phyloP scores from a whole-genome alignment of 371 early-diverging fungal genomes.

The Lichtheimia corymbifera region DNA sequence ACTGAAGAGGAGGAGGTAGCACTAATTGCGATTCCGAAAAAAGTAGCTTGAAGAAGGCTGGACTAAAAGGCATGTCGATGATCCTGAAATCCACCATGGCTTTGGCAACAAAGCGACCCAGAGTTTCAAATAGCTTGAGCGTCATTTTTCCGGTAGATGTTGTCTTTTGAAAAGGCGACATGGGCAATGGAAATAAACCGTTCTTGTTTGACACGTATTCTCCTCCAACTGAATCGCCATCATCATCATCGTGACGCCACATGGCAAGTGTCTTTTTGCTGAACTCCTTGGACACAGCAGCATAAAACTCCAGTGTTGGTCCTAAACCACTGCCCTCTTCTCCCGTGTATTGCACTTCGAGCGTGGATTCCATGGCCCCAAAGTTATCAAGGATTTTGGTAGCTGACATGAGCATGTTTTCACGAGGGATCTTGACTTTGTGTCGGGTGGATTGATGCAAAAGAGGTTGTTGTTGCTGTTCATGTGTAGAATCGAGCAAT shows the following conservation, averaged over 20 bases:
- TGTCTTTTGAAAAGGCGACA: neutral
- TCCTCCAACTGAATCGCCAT: neutral
- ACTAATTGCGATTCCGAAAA: conserved; percentile 32
- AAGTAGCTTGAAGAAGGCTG: conserved; percentile 70
- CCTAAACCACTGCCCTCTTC: conserved; percentile 94
- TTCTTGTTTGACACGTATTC: conserved; percentile 1
- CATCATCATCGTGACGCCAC: conserved; percentile 55
- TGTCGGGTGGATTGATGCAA: conserved; percentile 72
- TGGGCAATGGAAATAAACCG: conserved; percentile 2
- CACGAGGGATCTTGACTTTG: conserved; percentile 82
- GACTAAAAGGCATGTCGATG: conserved; percentile 80
- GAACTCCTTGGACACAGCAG: conserved; percentile 74
- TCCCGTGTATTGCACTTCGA: conserved; percentile 89
- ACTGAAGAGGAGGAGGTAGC: neutral
- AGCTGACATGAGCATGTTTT: conserved; percentile 74
- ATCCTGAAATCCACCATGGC: conserved; percentile 84
- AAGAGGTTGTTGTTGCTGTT: conserved; percentile 30
- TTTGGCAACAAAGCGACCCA: conserved; percentile 88
- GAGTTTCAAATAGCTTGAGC: conserved; percentile 48
- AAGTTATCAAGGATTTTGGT: conserved; percentile 79
- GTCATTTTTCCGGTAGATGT: neutral
- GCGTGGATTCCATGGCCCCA: conserved; percentile 57
- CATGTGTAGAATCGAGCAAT: neutral
- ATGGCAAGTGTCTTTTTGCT: conserved; percentile 53
- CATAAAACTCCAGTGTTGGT: conserved; percentile 91